phyloP scores from a whole-genome alignment of 1,139 yeast genomes.

The Yamadazyma sp. region DNA sequence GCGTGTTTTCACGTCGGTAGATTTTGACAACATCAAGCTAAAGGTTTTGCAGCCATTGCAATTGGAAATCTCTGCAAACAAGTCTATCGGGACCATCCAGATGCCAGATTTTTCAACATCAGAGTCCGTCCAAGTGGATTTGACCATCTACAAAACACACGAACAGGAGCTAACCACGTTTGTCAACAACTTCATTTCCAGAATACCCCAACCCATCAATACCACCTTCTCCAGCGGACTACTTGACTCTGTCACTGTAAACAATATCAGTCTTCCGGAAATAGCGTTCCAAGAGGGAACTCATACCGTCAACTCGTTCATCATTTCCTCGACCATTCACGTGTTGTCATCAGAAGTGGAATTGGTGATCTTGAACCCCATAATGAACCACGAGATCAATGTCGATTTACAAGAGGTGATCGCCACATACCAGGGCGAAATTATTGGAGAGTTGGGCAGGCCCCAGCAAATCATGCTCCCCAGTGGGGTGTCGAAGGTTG shows the following conservation, averaged over 20 bases:
- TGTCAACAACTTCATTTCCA: constrained; percentile 8
- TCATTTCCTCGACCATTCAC: constrained; percentile 42
- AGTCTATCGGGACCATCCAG: background rate
- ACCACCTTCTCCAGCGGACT: background rate
- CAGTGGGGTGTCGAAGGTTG: constrained; percentile 52
- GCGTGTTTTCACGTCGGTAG: background rate
- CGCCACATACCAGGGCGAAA: constrained; percentile 46
- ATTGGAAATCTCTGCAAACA: background rate
- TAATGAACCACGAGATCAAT: constrained; percentile 40
- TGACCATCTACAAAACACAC: background rate
- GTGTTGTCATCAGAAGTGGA: constrained; percentile 53
- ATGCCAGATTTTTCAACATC: background rate
- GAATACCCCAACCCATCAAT: background rate
- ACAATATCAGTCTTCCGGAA: constrained; percentile 3
- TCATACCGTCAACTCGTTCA: constrained; percentile 6
- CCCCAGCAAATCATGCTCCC: constrained; percentile 38
- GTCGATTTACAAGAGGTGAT: constrained; percentile 42
- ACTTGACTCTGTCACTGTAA: constrained; percentile 1
- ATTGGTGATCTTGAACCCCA: constrained; percentile 51
- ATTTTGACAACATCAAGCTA: constrained; percentile 1
- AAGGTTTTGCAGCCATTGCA: background rate
- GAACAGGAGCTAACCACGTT: constrained; percentile 2
- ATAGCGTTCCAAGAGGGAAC: constrained; percentile 2
- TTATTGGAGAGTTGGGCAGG: constrained; percentile 44
- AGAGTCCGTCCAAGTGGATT: background rate